Conservation (phyloP, 106 monocot genomes). For the Dioscorea dumetorum region DNA sequence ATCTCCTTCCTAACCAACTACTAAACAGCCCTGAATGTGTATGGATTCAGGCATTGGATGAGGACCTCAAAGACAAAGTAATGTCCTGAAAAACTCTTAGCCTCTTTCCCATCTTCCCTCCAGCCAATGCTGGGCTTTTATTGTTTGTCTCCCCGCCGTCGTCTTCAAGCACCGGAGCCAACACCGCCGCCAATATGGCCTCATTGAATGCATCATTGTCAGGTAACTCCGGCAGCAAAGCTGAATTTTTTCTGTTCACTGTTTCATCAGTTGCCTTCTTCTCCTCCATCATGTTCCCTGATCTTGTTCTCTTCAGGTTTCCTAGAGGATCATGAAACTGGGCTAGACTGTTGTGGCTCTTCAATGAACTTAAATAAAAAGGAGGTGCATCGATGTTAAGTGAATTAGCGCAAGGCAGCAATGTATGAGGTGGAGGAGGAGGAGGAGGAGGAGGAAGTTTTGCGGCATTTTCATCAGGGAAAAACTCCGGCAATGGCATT, state of each 20-base stretch:
- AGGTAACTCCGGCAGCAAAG: slow-evolving; percentile 53
- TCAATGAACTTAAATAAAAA: slow-evolving; percentile 37
- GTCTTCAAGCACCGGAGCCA: slow-evolving; percentile 62
- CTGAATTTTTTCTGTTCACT: slow-evolving; percentile 1
- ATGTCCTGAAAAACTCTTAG: slow-evolving; percentile 79
- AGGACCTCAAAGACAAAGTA: slow-evolving; percentile 6
- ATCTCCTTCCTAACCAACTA: neutral
- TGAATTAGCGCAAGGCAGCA: slow-evolving; percentile 10
- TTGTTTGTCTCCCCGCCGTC: neutral
- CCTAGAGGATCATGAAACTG: slow-evolving; percentile 29
- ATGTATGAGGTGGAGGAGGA: too few relatives aligned
- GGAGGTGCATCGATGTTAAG: slow-evolving; percentile 70
- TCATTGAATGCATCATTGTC: slow-evolving; percentile 67
- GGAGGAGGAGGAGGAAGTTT: too few relatives aligned
- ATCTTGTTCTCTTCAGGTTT: slow-evolving; percentile 73
- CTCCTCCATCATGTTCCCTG: slow-evolving; percentile 26
- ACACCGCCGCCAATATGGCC: slow-evolving; percentile 63
- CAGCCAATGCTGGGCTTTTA: slow-evolving; percentile 23
- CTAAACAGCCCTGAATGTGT: too few relatives aligned
- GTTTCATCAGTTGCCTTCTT: neutral
- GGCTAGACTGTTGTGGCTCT: neutral
- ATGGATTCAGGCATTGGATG: neutral
- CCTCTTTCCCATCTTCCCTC: slow-evolving; percentile 70
- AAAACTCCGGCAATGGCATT: slow-evolving; percentile 6
- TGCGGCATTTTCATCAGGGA: slow-evolving; percentile 55